Base-by-base conservation (phyloP, 495 filamentous ascomycete species). In the Penicillium canariense region DNA sequence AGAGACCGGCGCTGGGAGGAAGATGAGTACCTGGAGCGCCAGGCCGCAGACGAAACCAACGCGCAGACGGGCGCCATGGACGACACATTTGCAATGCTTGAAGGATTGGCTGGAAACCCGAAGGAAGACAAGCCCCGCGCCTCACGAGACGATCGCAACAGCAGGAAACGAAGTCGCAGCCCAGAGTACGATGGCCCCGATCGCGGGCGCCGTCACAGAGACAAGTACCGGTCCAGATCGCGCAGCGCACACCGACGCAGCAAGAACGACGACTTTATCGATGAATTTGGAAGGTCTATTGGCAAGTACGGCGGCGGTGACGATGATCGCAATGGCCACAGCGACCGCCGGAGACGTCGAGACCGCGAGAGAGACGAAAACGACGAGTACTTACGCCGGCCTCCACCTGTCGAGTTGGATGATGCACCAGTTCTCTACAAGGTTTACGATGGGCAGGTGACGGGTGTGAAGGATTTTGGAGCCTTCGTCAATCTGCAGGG, bases 381-480 rank as follows among this genome's bases (percentile, higher is more conserved):
- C n/a, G 50, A 85, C n/a, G 50, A 53, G 7, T 39, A 53, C 45
- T 88, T 93, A 60, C 81, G 82, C 56, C 78, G 81, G 34, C 88
- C 89, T 1, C 89, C 90, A 2, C 85, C 82, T 5, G 79, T 82
- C 2, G 93, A 97, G 63, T 62, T 89, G 27, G 94, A 98, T 73
- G 87, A 93, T 43, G 73, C 82, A 6, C 91, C 93, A 0, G 75
- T 89, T 22, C 70, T 96, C 12, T 88, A 85, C 78, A 98, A 98
- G 67, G 74, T 96, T 1, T 98, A 98, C 65, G 84, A 90, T 62
- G 94, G 94, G 14, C 83, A 84, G 54, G 87, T 97, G 36, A 96
- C 90, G 2, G 91, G 91, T 0, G 78, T 97, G 27, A 97, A 96
- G 66, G 89, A 96, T 59, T 98, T 97, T 72, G 94, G 94, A 30